Conservation (phyloP, 805 yeast species). For the Metschnikowia lochheadii region DNA sequence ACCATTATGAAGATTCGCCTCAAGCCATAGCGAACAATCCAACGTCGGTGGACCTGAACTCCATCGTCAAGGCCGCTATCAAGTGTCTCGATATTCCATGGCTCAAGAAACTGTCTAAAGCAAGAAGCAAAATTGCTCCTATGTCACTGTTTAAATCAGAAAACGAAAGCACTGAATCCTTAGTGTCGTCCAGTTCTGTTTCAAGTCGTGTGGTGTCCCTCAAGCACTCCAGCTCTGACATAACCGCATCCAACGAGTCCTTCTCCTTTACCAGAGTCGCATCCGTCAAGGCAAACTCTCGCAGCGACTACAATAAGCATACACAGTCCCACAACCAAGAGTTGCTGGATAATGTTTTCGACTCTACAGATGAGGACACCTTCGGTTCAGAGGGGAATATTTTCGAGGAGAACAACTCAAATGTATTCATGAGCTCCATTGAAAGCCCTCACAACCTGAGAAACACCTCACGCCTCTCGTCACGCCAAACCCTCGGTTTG, state of each 20-base stretch:
- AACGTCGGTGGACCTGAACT: not conserved
- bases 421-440: constrained; percentile 21
- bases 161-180: constrained; percentile 1
- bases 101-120: constrained; percentile 20
- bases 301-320: constrained; percentile 34
- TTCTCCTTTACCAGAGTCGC: constrained; percentile 19
- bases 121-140: not conserved
- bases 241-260: constrained; percentile 14
- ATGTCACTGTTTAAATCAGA: not conserved
- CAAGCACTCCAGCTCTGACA: constrained; percentile 12
- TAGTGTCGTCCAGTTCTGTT: not conserved
- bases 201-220: constrained; percentile 2
- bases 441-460: not conserved
- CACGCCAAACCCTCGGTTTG: constrained; percentile 15
- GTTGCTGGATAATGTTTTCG: not conserved
- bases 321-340: constrained; percentile 27
- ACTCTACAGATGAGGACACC: not conserved
- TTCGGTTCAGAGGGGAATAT: not conserved
- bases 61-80: constrained; percentile 29
- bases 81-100: constrained; percentile 34
- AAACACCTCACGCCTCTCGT: not conserved
- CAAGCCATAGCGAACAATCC: not conserved
- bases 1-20: not conserved
- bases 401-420: constrained; percentile 25
- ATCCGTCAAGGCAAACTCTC: constrained; percentile 32